Evolutionary conservation across 2,329 filamentous ascomycete species (phyloP).

Genomic region (Fusarium tuaranense): DNA sequence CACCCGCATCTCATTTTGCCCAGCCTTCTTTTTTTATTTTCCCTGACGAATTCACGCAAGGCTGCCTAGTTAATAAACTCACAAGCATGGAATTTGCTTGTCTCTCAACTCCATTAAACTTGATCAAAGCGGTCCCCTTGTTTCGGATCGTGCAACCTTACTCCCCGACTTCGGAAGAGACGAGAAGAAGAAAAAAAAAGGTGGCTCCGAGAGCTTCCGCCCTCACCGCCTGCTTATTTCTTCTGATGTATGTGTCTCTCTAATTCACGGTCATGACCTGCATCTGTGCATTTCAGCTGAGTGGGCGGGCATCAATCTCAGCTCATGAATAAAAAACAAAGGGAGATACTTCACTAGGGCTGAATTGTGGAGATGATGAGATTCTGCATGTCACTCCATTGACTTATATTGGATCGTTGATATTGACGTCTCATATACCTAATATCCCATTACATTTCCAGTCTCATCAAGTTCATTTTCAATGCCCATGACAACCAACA

Average conservation of each 20-base stretch:
- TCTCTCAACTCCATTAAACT: neutral
- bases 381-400: neutral
- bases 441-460: neutral
- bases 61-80: neutral
- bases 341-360: neutral
- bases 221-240: conserved; percentile 7
- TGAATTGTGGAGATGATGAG: neutral
- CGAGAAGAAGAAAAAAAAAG: neutral
- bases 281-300: conserved; percentile 4
- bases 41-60: neutral
- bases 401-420: neutral
- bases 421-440: neutral
- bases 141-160: neutral
- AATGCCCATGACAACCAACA: neutral
- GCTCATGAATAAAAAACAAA: neutral
- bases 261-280: neutral
- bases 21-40: neutral
- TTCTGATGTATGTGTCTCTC: neutral
- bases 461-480: neutral
- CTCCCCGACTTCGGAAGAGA: neutral
- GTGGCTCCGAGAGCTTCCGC: neutral
- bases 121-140: neutral
- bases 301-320: neutral
- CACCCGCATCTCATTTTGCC: neutral
- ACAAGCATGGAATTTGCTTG: neutral